Evolutionary conservation across 139 green algal genomes (phyloP).

Genomic region (Dunaliella primolecta): DNA sequence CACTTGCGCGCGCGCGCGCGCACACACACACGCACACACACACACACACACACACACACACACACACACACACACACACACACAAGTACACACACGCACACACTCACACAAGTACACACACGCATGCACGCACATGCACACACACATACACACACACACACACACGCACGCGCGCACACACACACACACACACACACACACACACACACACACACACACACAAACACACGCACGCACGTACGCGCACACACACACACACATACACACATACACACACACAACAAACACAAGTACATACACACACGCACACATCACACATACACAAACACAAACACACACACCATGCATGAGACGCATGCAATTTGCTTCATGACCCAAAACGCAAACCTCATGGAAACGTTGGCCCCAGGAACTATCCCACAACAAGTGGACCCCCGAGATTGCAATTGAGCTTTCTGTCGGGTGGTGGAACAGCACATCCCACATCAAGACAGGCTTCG

Average conservation of each 20-base stretch:
- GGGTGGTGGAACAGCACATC: background rate
- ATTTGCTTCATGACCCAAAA: too few relatives aligned
- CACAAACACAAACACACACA: too few relatives aligned
- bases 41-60: background rate
- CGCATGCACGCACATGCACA: background rate
- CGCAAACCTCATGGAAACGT: too few relatives aligned
- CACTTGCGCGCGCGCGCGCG: too few relatives aligned
- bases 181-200: slow-evolving; percentile 7
- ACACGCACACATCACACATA: too few relatives aligned
- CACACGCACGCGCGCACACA: slow-evolving; percentile 1
- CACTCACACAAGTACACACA: background rate
- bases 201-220: background rate
- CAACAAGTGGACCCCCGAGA: background rate
- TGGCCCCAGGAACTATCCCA: background rate
- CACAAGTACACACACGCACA: too few relatives aligned
- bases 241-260: background rate
- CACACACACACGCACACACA: background rate
- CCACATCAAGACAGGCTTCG: background rate
- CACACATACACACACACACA: background rate
- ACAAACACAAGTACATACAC: too few relatives aligned
- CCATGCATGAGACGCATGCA: too few relatives aligned
- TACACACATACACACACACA: background rate
- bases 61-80: too few relatives aligned
- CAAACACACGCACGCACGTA: background rate
- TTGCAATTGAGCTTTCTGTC: background rate